phyloP scores from a whole-genome alignment of 1,139 yeast species.

The Yamadazyma blattariae region DNA sequence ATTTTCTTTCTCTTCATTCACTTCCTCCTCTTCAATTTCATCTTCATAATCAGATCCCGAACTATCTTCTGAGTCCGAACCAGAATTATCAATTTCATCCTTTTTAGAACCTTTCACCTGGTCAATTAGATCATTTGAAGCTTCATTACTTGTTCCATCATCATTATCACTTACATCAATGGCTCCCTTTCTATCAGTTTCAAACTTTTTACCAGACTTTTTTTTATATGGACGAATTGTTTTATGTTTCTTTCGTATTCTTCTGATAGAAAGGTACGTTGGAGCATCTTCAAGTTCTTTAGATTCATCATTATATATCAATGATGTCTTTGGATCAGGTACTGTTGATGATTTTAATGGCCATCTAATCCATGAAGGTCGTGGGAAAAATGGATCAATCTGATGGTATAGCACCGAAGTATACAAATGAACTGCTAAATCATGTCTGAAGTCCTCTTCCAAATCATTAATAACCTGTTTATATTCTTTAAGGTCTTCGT shows the following conservation, averaged over 20 bases:
- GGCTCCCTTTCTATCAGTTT: too few species aligned
- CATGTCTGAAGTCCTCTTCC: conserved; percentile 44
- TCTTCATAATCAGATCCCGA: neutral
- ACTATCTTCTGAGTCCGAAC: neutral
- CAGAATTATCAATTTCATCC: too few species aligned
- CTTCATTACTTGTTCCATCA: too few species aligned
- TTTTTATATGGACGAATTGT: neutral
- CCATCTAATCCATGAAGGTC: conserved; percentile 43
- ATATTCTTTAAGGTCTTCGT: conserved; percentile 6
- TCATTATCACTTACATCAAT: too few species aligned
- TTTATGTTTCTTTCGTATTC: neutral
- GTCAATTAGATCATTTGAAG: too few species aligned
- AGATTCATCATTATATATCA: conserved; percentile 15
- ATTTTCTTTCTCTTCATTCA: neutral
- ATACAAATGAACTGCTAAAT: conserved; percentile 53
- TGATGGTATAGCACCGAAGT: conserved; percentile 40
- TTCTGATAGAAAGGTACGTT: too few species aligned
- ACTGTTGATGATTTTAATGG: conserved; percentile 33
- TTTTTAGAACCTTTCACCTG: too few species aligned
- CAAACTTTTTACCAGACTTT: conserved; percentile 3
- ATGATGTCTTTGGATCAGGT: conserved; percentile 32
- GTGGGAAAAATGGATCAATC: conserved; percentile 38
- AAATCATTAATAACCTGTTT: conserved; percentile 29
- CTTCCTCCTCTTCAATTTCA: conserved; percentile 2
- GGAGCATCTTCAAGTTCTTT: conserved; percentile 1